phyloP scores from a whole-genome alignment of 371 early-diverging fungal species.

The Aphelidium insulamus region DNA sequence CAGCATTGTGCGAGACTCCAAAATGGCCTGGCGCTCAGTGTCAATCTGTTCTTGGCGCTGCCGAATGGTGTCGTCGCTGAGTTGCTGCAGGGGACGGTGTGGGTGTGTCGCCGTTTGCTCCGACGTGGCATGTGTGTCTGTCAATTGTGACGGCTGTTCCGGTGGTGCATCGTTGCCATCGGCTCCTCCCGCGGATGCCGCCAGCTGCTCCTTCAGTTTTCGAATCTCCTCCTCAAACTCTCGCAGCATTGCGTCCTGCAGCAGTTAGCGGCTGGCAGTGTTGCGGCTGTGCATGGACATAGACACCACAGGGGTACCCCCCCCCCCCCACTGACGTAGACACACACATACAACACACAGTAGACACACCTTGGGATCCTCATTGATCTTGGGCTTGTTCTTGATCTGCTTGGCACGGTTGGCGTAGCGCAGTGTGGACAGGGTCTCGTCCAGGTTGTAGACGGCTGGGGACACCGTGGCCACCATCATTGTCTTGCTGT shows the following conservation, averaged over 20 bases:
- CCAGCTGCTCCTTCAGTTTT: constrained; percentile 12
- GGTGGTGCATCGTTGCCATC: constrained; percentile 1
- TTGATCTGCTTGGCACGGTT: constrained; percentile 79
- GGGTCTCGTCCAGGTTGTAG: constrained; percentile 34
- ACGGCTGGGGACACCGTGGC: constrained; percentile 27
- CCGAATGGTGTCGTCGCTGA: constrained; percentile 7
- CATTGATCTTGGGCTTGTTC: constrained; percentile 74
- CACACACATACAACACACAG: constrained; percentile 1
- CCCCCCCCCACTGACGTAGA: neutral
- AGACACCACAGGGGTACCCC: too few relatives aligned
- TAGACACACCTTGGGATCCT: constrained; percentile 26
- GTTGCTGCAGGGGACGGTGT: neutral
- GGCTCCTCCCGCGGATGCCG: neutral
- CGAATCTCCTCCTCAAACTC: constrained; percentile 43
- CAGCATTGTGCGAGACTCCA: constrained; percentile 19
- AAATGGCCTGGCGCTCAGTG: constrained; percentile 16
- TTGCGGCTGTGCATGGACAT: constrained; percentile 2
- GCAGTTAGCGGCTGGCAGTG: constrained; percentile 39
- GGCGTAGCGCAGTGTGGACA: constrained; percentile 87
- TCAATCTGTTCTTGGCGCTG: constrained; percentile 19
- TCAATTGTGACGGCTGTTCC: constrained; percentile 3
- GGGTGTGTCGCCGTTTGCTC: neutral
- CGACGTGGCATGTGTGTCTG: constrained; percentile 6
- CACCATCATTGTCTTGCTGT: constrained; percentile 36
- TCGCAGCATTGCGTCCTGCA: constrained; percentile 35